Base-by-base conservation (phyloP, 441 rosid species). In the Capsella rubella region DNA sequence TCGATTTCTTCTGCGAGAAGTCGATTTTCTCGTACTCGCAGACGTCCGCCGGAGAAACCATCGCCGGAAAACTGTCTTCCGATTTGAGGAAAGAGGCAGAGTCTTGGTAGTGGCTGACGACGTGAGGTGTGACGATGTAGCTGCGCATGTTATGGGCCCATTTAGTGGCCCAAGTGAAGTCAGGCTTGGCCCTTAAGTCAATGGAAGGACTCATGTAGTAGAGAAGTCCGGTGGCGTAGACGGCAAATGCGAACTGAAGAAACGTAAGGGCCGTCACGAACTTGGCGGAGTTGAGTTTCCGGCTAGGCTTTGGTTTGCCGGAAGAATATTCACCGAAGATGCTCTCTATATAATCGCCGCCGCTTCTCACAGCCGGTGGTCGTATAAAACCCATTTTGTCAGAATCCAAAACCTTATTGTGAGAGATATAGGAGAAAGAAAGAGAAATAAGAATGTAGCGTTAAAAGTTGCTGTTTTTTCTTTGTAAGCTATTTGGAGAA, bases 11-110 rank as follows among this genome's bases (percentile, higher is more conserved):
- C 84, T 95, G 99, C 67, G 67, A 51, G 80, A 95, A 95, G 60
- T 92, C 97, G 10, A 95, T 92, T 81, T 89, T 87, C 79, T 95
- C 99, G 13, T 80, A 79, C 86, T 95, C 96, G 55, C 99, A 95
- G 14, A 84, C 93, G 47, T 84, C 85, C 32, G 85, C 69, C 25
- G 88, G 91, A 9, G 65, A 63, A 29, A 79, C 60, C 5, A 15
- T 28, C 67, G 74, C 87, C 66, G 63, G 79, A 0, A 52, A 52
- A 3, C 54, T 53, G 0, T 51, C 68, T 43, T 76, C 71, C 29
- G 87, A 72, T 28, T 40, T 42, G 0, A 85, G 67, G 3, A 83
- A 73, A 4, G 87, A 83, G 52, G 85, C 79, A 14, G 93, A 47
- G 45, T 85, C 87, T 67, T 92, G 97, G 81, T 83, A 85, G 34